These are phyloP conservation scores for Castanea sativa DNA, from an alignment of 306 rosid genomes.

Conservation along the genomic window DNA sequence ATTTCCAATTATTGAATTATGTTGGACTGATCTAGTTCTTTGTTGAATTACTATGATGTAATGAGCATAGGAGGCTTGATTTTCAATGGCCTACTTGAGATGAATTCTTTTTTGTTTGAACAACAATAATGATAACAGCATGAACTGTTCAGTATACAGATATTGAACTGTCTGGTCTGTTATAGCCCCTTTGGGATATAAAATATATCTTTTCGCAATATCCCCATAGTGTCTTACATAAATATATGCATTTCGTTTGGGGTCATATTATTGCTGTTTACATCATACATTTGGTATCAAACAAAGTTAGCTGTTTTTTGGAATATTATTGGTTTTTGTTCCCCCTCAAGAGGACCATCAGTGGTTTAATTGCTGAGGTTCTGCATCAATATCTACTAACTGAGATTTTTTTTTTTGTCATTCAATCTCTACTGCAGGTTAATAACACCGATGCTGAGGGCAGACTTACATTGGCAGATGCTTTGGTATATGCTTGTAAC, in stretches of 20 bases:
- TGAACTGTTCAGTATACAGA: background rate
- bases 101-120: background rate
- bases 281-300: background rate
- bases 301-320: background rate
- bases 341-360: background rate
- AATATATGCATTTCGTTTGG: too few species aligned
- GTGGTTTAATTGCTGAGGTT: background rate
- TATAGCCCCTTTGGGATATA: too few species aligned
- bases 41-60: background rate
- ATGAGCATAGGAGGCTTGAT: background rate
- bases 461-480: constrained; percentile 96
- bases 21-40: background rate
- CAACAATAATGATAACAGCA: background rate
- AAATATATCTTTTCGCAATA: too few species aligned
- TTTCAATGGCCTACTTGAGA: background rate
- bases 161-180: background rate
- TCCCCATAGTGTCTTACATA: too few species aligned
- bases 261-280: background rate
- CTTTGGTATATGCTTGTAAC: constrained; percentile 91
- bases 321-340: background rate
- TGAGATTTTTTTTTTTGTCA: constrained; percentile 22
- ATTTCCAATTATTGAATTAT: background rate
- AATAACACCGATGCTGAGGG: constrained; percentile 99
- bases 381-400: constrained; percentile 1
- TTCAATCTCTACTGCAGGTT: constrained; percentile 52